Evolutionary conservation across 2,329 filamentous ascomycete species (phyloP).

Genomic region (Alternaria rosae): DNA sequence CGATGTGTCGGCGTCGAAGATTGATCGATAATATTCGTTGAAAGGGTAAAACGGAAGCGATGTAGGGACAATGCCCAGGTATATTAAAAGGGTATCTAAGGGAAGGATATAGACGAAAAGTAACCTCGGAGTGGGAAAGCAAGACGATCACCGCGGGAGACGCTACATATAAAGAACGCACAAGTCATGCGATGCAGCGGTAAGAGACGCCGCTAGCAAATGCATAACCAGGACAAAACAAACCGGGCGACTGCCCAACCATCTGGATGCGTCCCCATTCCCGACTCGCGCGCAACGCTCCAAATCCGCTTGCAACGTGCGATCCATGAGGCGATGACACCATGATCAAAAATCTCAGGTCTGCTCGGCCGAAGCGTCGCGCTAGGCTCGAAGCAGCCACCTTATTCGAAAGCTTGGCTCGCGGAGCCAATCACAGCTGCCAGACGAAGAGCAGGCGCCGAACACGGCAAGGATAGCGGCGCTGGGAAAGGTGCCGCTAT

Average conservation of each 20-base stretch:
- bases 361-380: slow-evolving; percentile 18
- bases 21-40: background rate
- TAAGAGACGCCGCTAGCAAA: background rate
- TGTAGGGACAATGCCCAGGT: background rate
- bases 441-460: background rate
- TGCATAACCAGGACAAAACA: slow-evolving; percentile 6
- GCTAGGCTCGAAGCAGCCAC: background rate
- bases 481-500: background rate
- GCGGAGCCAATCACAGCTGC: background rate
- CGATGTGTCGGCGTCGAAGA: background rate
- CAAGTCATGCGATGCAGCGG: slow-evolving; percentile 8
- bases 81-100: slow-evolving; percentile 11
- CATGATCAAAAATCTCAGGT: slow-evolving; percentile 20
- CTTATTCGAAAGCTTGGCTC: background rate
- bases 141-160: slow-evolving; percentile 7
- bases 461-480: background rate
- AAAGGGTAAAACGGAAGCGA: background rate
- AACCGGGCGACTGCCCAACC: slow-evolving; percentile 9
- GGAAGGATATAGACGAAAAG: background rate
- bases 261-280: slow-evolving; percentile 6
- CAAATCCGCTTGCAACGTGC: slow-evolving; percentile 9
- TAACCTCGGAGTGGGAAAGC: background rate
- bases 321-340: slow-evolving; percentile 20
- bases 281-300: slow-evolving; percentile 5
- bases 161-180: slow-evolving; percentile 23